These are phyloP conservation scores for Drechslerella dactyloides DNA, from an alignment of 2,329 filamentous ascomycete species.

Conservation along the genomic window DNA sequence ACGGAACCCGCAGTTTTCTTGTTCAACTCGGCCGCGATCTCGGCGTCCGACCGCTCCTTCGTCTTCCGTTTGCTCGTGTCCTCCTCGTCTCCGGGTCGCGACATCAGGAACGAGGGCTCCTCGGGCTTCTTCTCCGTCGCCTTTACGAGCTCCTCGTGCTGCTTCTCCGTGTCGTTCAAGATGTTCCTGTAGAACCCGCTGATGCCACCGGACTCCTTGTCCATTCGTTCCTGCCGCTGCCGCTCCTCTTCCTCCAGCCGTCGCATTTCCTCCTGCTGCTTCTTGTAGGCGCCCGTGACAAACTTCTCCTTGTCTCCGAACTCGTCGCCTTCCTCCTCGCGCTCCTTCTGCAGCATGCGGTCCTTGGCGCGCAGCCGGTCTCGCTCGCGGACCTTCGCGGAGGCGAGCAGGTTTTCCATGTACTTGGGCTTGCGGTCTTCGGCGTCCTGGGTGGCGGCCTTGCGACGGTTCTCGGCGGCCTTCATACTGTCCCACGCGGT, in stretches of 20 bases:
- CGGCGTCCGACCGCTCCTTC: constrained; percentile 66
- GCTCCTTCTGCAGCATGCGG: constrained; percentile 77
- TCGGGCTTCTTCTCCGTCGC: constrained; percentile 66
- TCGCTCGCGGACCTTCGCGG: constrained; percentile 77
- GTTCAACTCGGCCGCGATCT: constrained; percentile 65
- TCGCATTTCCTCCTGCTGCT: constrained; percentile 77
- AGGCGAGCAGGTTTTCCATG: constrained; percentile 74
- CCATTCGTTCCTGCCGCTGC: constrained; percentile 68
- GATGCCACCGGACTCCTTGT: constrained; percentile 74
- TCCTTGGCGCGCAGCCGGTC: constrained; percentile 80
- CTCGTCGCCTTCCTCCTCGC: constrained; percentile 79
- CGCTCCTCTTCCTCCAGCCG: constrained; percentile 75
- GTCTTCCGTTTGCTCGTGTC: constrained; percentile 53
- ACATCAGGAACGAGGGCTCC: constrained; percentile 60
- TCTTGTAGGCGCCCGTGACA: constrained; percentile 81
- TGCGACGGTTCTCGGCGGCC: constrained; percentile 64
- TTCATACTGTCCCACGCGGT: constrained; percentile 79
- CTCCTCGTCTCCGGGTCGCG: constrained; percentile 56
- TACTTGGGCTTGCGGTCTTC: constrained; percentile 74
- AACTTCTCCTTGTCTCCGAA: constrained; percentile 85
- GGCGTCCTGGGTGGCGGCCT: constrained; percentile 63
- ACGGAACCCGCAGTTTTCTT: constrained; percentile 65
- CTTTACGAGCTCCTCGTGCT: constrained; percentile 72
- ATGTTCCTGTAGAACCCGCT: constrained; percentile 77
- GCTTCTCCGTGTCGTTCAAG: constrained; percentile 72